Evolutionary conservation across 2,329 filamentous ascomycete genomes (phyloP).

Genomic region (Fusarium continuum): DNA sequence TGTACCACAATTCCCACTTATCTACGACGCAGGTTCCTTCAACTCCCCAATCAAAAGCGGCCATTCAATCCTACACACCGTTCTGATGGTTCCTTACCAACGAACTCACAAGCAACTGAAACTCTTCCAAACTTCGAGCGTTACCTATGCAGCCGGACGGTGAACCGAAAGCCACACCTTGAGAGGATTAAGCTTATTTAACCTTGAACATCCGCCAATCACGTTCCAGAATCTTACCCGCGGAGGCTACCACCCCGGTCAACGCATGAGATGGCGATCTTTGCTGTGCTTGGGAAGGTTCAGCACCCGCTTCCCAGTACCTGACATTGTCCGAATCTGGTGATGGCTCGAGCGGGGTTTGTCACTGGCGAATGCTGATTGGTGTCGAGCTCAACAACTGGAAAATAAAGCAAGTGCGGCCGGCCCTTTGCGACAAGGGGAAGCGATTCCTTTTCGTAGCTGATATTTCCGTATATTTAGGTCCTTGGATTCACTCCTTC

Average conservation of each 20-base stretch:
- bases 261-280: slow-evolving; percentile 5
- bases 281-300: background rate
- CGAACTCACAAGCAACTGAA: background rate
- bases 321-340: slow-evolving; percentile 1
- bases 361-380: slow-evolving; percentile 31
- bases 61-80: background rate
- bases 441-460: slow-evolving; percentile 1
- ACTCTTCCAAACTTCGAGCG: background rate
- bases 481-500: background rate
- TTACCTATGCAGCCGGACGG: background rate
- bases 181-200: slow-evolving; percentile 27
- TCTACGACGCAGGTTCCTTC: background rate
- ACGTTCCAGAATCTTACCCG: background rate
- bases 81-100: background rate
- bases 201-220: slow-evolving; percentile 8
- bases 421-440: background rate
- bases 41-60: background rate
- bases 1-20: background rate
- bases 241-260: slow-evolving; percentile 5
- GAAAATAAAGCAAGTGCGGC: slow-evolving; percentile 7
- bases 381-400: background rate
- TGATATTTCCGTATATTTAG: background rate
- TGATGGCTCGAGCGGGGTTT: background rate
- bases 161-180: slow-evolving; percentile 22
- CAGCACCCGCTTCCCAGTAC: slow-evolving; percentile 12